Evolutionary conservation across 768 basidiomycete species (phyloP).

Genomic region (Lanmaoa pseudosensibilis): DNA sequence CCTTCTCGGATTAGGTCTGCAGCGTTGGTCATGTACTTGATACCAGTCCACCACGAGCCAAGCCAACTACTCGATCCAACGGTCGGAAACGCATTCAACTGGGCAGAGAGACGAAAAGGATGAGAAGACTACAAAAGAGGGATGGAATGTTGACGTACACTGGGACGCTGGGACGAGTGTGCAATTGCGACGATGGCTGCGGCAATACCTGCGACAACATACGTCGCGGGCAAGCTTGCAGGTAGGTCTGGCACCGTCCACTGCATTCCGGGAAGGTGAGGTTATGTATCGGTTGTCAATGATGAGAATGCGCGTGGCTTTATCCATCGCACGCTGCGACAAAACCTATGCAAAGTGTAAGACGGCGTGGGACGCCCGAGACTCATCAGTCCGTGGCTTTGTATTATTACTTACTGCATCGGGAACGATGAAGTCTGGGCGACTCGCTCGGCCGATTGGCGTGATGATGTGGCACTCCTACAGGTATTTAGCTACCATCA

Average conservation of each 20-base stretch:
- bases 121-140: not conserved
- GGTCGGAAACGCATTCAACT: conserved; percentile 32
- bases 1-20: conserved; percentile 31
- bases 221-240: not conserved
- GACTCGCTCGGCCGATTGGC: too few species aligned
- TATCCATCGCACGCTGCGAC: not conserved
- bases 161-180: not conserved
- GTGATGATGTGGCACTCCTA: too few species aligned
- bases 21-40: conserved; percentile 19
- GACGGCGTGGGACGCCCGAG: too few species aligned
- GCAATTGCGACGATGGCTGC: not conserved
- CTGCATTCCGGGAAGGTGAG: not conserved
- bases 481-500: too few species aligned
- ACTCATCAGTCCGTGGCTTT: too few species aligned
- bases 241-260: not conserved
- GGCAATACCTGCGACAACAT: not conserved
- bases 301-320: not conserved
- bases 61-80: conserved; percentile 25
- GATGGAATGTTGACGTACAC: not conserved
- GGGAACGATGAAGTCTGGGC: too few species aligned
- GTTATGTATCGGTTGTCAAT: not conserved
- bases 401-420: too few species aligned
- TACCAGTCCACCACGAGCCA: conserved; percentile 27
- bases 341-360: not conserved
- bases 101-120: too few species aligned